Evolutionary conservation across 176 grass and related monocot genomes (phyloP), one percentile per base, ranked within the genome.

Genomic region (Typha latifolia): DNA sequence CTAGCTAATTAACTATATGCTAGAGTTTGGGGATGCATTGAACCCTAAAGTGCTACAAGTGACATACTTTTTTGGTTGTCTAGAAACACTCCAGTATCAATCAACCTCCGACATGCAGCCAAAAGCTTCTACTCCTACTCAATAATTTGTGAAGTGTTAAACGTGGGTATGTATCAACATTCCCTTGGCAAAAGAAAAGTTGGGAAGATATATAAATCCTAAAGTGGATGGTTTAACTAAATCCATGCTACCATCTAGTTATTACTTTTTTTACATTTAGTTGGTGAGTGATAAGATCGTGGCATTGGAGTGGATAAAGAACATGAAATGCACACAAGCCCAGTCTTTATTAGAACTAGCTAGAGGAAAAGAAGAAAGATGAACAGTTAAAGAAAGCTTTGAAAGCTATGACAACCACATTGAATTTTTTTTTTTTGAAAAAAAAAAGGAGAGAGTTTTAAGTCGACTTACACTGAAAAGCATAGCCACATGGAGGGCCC

Each of bases 21-120:
- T 43, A 43, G 37, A 43, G 10, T 43, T 43, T 43, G 37, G 6
- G 10, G 37, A 43, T 43, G 4, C 13, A 15, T 21, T 57, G 53
- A 57, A 57, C 53, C 53, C 10, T n/a, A 21, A 16, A 18, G 20
- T 57, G 37, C 37, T 43, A 43, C 37, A 43, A 57, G n/a, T 57
- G 53, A 57, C 53, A 59, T 22, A 43, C 37, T 43, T 59, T 59
- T 59, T 59, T 59, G 16, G 63, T 37, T 65, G 18, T n/a, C 10
- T 20, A 49, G 7, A 5, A 67, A 6, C 34, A 67, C 31, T 34
- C 14, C 14, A 18, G 16, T 16, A 0, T 19, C 14, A 5, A 21
- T 27, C n/a, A 1, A n/a, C 4, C 27, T 55, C 68, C 68, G 68
- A 70, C 68, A 59, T 32, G 14, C 12, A 70, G 68, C 68, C 68